Base-by-base conservation (phyloP, 345 rosid genomes). In the Eucalyptus tenuipes region DNA sequence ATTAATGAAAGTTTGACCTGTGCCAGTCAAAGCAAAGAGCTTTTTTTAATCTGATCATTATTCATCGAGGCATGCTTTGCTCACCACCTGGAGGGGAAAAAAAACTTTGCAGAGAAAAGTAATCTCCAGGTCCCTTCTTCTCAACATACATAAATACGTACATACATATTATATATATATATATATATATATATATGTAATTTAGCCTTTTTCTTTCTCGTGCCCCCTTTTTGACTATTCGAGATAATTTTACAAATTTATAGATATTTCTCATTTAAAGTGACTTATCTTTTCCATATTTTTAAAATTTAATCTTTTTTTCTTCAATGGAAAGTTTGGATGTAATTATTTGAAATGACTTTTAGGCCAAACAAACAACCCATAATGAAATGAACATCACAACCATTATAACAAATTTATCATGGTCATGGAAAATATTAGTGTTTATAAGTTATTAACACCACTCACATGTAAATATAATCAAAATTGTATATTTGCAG, bases 21-120 rank as follows among this genome's bases (percentile, higher is more conserved):
- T 75, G 29, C 47, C 47, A 40, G 84, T 75, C 84, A 75, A 75
- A 75, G 84, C 47, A 6, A 20, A 20, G 15, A 6, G 29, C 79
- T 20, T 75, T 85, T 45, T 85, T 85, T 49, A 85, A 85, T 85
- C 17, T n/a, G 57, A 37, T 49, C 87, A 85, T 85, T 13, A 88
- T 88, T 84, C 89, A 52, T 87, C 37, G 71, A 86, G 71, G 88
- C 90, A 89, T 89, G 90, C 90, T 89, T 89, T 89, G 90, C 90
- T 89, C 84, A 87, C 87, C 90, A 87, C 87, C 87, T 87, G 88
- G 90, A 87, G 80, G 88, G 50, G 82, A 89, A 89, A 66, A 66
- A 49, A 20, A 33, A 86, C 87, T 86, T 52, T 25, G 45, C 87
- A 86, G 16, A 50, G 45, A 86, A 86, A 75, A 75, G 84, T 75